phyloP scores from a whole-genome alignment of 202 grass and related monocot genomes.

The Setaria italica region DNA sequence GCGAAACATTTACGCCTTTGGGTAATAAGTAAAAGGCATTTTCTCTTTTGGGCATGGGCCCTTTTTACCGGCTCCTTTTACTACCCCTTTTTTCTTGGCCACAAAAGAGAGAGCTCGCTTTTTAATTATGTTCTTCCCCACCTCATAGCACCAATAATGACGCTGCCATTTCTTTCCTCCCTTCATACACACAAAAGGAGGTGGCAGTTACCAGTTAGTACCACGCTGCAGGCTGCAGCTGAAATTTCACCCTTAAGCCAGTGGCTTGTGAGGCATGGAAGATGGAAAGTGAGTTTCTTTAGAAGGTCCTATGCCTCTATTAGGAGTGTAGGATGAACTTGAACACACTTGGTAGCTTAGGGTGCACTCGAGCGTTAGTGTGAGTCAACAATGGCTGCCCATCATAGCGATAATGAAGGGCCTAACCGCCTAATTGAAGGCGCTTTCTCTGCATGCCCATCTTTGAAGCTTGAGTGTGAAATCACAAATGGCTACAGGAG shows the following conservation, averaged over 20 bases:
- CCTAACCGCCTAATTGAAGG: not conserved
- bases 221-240: not conserved
- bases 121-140: slow-evolving; percentile 27
- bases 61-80: not conserved
- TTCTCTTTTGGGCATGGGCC: slow-evolving; percentile 7
- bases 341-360: not conserved
- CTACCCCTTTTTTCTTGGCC: not conserved
- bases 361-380: not conserved
- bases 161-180: not conserved
- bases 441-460: not conserved
- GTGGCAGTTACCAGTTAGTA: not conserved
- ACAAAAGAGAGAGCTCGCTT: not conserved
- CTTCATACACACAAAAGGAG: not conserved
- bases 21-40: slow-evolving; percentile 31
- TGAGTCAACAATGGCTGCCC: slow-evolving; percentile 37
- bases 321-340: not conserved
- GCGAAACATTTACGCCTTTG: slow-evolving; percentile 29
- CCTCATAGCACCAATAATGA: slow-evolving; percentile 15
- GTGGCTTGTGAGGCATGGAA: not conserved
- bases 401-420: slow-evolving; percentile 9
- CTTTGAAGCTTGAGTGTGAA: not conserved
- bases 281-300: not conserved
- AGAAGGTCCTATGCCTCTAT: not conserved
- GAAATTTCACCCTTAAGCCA: not conserved
- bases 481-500: not conserved